Percentiles rank a stretch among this genome's conserved stretches.
phyloP scores from a whole-genome alignment of 2,329 filamentous ascomycete species.

The Falciphora oryzae region DNA sequence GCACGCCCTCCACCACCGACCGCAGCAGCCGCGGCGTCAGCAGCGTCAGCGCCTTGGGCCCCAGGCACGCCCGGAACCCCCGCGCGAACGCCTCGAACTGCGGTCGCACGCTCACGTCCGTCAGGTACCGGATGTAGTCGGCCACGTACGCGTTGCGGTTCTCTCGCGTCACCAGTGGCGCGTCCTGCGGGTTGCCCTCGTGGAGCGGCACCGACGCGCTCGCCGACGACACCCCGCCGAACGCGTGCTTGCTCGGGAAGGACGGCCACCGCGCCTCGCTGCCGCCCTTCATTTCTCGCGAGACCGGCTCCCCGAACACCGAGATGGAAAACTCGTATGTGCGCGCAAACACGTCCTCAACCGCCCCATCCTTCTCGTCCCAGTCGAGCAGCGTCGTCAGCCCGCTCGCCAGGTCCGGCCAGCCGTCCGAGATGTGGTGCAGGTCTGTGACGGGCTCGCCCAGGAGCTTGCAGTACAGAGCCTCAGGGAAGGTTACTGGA shows the following conservation, averaged over 20 bases:
- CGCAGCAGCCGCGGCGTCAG: conserved; percentile 67
- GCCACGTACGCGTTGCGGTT: conserved; percentile 75
- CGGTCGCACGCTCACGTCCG: conserved; percentile 66
- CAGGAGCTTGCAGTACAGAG: conserved; percentile 76
- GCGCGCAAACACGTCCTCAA: conserved; percentile 75
- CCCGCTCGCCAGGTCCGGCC: conserved; percentile 74
- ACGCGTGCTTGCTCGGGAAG: conserved; percentile 8
- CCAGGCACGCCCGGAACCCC: conserved; percentile 73
- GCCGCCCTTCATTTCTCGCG: conserved; percentile 45
- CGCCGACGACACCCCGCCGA: conserved; percentile 4
- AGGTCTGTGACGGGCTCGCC: conserved; percentile 62
- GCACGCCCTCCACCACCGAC: conserved; percentile 74
- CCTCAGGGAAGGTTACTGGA: conserved; percentile 80
- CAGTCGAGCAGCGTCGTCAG: conserved; percentile 69
- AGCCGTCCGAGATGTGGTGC: conserved; percentile 77
- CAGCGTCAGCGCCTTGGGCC: conserved; percentile 64
- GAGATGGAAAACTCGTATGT: conserved; percentile 79
- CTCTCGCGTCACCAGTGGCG: conserved; percentile 69
- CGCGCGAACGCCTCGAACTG: conserved; percentile 76
- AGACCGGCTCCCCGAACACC: conserved; percentile 51
- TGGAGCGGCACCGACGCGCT: conserved; percentile 16
- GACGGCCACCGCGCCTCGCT: conserved; percentile 17
- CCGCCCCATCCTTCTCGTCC: conserved; percentile 66
- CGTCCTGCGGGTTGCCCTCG: conserved; percentile 42
- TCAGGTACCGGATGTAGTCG: conserved; percentile 82